Percentiles rank a stretch among this genome's conserved stretches.
These are phyloP conservation scores for Septoria linicola DNA, from an alignment of 2,329 filamentous ascomycete species.

Conservation along the genomic window DNA sequence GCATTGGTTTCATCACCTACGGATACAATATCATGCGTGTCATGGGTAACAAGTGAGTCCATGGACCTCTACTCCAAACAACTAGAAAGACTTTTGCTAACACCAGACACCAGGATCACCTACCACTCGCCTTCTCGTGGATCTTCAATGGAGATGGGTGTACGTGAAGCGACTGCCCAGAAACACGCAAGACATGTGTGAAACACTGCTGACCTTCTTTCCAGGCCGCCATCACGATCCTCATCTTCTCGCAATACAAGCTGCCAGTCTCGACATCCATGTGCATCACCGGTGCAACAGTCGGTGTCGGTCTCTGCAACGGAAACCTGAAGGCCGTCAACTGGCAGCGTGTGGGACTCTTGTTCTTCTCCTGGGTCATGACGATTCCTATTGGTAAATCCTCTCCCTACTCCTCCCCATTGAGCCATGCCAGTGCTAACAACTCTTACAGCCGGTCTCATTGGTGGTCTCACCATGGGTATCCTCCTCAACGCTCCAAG, in stretches of 20 bases:
- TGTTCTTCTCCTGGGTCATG: conserved; percentile 59
- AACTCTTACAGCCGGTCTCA: conserved; percentile 41
- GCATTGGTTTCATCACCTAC: conserved; percentile 59
- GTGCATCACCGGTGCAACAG: conserved; percentile 60
- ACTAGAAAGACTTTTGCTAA: conserved; percentile 51
- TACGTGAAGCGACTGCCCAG: too few relatives aligned
- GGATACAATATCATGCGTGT: conserved; percentile 61
- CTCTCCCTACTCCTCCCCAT: conserved; percentile 29
- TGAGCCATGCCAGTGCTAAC: neutral
- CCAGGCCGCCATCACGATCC: conserved; percentile 58
- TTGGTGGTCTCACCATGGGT: conserved; percentile 56
- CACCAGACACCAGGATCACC: conserved; percentile 52
- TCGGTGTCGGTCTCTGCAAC: conserved; percentile 60
- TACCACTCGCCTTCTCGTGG: conserved; percentile 59
- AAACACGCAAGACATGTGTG: neutral
- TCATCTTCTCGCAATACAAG: conserved; percentile 60
- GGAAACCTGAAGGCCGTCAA: conserved; percentile 58
- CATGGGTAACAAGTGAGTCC: conserved; percentile 20
- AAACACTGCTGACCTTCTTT: neutral
- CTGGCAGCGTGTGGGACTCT: conserved; percentile 61
- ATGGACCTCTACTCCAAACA: too few relatives aligned
- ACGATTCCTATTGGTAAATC: conserved; percentile 49
- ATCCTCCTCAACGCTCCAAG: conserved; percentile 40
- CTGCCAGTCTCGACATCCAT: conserved; percentile 64
- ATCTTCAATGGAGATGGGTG: conserved; percentile 55